Evolutionary conservation across 2,329 filamentous ascomycete species (phyloP), one percentile per base, ranked within the genome.

Genomic region (Trichoderma sp.): DNA sequence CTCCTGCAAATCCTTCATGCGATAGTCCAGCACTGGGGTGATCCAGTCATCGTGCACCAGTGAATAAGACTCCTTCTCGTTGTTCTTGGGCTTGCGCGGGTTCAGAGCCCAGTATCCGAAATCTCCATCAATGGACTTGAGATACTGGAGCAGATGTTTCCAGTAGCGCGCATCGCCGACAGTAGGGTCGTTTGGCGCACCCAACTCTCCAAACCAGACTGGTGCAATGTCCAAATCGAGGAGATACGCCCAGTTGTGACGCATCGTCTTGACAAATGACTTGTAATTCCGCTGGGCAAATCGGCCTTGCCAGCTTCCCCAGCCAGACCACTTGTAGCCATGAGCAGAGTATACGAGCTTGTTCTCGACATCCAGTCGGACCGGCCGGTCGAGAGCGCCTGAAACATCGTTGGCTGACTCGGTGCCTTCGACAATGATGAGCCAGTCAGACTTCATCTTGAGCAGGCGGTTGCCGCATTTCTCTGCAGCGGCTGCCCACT

Each of bases 61-160:
- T 3, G 87, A 86, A 77, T 92, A 92, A 13, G 85, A 84, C 82
- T 92, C 90, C 36, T 80, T 82, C 63, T 81, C 84, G 78, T 90
- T 84, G 47, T 86, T 82, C 71, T 84, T 84, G 11, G 89, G 87
- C 79, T 92, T 92, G 61, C 88, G 83, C 50, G 90, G 88, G 80
- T 92, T 92, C 74, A 92, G 78, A 17, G 90, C 90, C 91, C 90
- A 92, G 79, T 92, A 92, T 7, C 87, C 90, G 81, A 90, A 91
- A 75, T 92, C 90, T 11, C 88, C 88, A 75, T 91, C 88, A 65
- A 88, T 79, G 3, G 82, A 79, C 76, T 85, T 85, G 71, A 92
- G 82, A 78, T 86, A 91, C 32, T 82, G 83, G 81, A 91, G 81
- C 78, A 92, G 79, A 77, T 92, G 88, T 57, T 81, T 80, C 90